Evolutionary conservation across 2,329 filamentous ascomycete genomes (phyloP).

Genomic region (Trichoderma sp.): DNA sequence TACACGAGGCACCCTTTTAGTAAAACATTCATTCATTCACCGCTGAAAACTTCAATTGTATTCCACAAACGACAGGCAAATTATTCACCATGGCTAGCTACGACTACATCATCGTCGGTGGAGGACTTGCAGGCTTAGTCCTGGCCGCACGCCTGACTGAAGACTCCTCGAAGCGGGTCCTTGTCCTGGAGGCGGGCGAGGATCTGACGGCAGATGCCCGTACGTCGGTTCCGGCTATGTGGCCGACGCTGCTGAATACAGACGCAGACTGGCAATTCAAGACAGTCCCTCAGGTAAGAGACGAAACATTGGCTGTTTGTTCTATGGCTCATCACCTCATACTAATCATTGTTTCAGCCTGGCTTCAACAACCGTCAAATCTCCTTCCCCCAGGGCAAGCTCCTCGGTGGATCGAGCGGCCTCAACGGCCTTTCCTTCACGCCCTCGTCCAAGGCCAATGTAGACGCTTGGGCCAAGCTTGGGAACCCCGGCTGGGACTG

Average conservation of each 20-base stretch:
- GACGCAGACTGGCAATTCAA: constrained; percentile 28
- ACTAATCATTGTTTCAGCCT: not conserved
- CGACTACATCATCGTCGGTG: constrained; percentile 29
- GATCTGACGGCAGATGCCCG: constrained; percentile 28
- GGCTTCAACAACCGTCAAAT: constrained; percentile 24
- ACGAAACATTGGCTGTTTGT: not conserved
- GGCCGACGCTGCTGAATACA: constrained; percentile 26
- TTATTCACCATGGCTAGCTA: not conserved
- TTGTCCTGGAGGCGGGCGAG: constrained; percentile 32
- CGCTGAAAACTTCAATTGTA: not conserved
- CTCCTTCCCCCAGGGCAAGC: constrained; percentile 24
- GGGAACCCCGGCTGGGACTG: constrained; percentile 30
- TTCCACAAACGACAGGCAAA: too few relatives aligned
- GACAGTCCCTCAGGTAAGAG: constrained; percentile 27
- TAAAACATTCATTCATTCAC: not conserved
- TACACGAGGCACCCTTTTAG: not conserved
- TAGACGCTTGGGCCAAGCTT: constrained; percentile 28
- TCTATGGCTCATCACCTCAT: not conserved
- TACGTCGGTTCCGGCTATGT: constrained; percentile 28
- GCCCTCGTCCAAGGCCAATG: constrained; percentile 14
- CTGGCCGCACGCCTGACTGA: constrained; percentile 30
- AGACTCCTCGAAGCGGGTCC: constrained; percentile 23
- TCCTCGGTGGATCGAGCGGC: constrained; percentile 30
- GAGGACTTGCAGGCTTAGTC: constrained; percentile 32
- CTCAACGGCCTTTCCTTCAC: constrained; percentile 30